Percentiles rank a stretch among this genome's conserved stretches.
These are phyloP conservation scores for Pascua sp. DNA, from an alignment of 1,284 basidiomycete species.

Conservation along the genomic window DNA sequence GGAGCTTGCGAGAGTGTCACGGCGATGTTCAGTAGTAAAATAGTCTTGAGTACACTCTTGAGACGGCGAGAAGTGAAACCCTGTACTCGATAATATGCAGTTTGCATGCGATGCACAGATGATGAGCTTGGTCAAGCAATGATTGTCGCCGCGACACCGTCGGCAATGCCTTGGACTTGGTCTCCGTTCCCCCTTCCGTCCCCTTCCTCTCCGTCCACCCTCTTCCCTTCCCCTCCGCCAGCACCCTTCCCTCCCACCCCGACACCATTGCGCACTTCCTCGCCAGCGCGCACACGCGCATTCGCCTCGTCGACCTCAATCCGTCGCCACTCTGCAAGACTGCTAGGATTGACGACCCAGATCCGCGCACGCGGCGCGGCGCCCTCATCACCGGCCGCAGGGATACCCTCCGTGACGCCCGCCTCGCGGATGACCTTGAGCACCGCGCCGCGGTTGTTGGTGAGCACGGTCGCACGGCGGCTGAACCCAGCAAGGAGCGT, in stretches of 20 bases:
- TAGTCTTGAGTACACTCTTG: no score
- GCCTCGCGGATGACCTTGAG: slow-evolving; percentile 42
- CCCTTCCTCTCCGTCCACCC: no score
- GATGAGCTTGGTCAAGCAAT: no score
- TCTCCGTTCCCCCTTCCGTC: no score
- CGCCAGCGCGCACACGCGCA: not conserved
- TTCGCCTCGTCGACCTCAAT: slow-evolving; percentile 37
- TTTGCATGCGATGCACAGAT: no score
- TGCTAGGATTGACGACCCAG: slow-evolving; percentile 45
- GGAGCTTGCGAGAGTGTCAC: no score
- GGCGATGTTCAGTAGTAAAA: no score
- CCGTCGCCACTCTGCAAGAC: slow-evolving; percentile 43
- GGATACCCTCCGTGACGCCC: slow-evolving; percentile 34
- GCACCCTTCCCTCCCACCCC: not conserved
- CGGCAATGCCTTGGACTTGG: no score
- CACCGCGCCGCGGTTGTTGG: slow-evolving; percentile 45
- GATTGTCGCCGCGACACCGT: not conserved
- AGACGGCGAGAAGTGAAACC: no score
- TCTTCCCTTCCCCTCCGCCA: slow-evolving; percentile 3
- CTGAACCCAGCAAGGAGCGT: slow-evolving; percentile 29
- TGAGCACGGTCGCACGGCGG: slow-evolving; percentile 37
- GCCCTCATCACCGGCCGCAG: slow-evolving; percentile 7
- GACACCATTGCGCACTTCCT: not conserved
- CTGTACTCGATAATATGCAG: no score
- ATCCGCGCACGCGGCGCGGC: slow-evolving; percentile 17